A percentile compares a stretch with the other conserved stretches of the same genome.
Evolutionary conservation across 108 stramenopile species (phyloP).

Genomic region (Cylindrotheca fusiformis): DNA sequence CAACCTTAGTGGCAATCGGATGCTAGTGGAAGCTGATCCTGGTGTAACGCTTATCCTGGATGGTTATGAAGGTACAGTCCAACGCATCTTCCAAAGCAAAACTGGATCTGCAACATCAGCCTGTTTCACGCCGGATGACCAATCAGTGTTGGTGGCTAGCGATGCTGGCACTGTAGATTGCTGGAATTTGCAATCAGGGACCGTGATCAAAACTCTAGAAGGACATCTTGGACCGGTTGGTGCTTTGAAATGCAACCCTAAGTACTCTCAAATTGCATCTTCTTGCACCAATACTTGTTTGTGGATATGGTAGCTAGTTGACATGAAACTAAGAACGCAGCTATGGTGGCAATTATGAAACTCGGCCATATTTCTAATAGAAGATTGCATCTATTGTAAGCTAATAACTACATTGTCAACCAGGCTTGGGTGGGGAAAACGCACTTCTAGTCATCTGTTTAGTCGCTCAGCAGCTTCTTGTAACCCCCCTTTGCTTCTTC

Average conservation of each 20-base stretch:
- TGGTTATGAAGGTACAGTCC: slow-evolving; percentile 75
- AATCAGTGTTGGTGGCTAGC: slow-evolving; percentile 59
- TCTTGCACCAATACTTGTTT: slow-evolving; percentile 60
- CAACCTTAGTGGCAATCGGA: slow-evolving; percentile 75
- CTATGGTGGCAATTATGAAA: too few species aligned
- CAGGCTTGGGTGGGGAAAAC: too few species aligned
- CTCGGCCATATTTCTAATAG: too few species aligned
- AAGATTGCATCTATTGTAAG: too few species aligned
- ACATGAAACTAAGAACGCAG: too few species aligned
- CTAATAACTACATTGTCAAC: too few species aligned
- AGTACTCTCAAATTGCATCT: slow-evolving; percentile 67
- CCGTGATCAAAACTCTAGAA: slow-evolving; percentile 45
- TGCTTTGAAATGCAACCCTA: slow-evolving; percentile 69
- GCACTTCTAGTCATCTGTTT: too few species aligned
- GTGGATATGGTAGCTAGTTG: slow-evolving; percentile 76
- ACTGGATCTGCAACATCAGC: slow-evolving; percentile 23
- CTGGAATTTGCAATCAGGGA: slow-evolving; percentile 57
- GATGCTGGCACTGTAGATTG: slow-evolving; percentile 67
- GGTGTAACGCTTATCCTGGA: slow-evolving; percentile 63
- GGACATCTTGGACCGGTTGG: slow-evolving; percentile 55
- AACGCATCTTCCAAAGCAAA: slow-evolving; percentile 50
- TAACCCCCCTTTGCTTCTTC: slow-evolving; percentile 87
- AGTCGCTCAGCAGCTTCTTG: slow-evolving; percentile 57
- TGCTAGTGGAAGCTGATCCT: slow-evolving; percentile 46
- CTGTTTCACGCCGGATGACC: slow-evolving; percentile 74